These are phyloP conservation scores for Lasiodiplodia citricola DNA, from an alignment of 2,329 filamentous ascomycete genomes.

Conservation along the genomic window DNA sequence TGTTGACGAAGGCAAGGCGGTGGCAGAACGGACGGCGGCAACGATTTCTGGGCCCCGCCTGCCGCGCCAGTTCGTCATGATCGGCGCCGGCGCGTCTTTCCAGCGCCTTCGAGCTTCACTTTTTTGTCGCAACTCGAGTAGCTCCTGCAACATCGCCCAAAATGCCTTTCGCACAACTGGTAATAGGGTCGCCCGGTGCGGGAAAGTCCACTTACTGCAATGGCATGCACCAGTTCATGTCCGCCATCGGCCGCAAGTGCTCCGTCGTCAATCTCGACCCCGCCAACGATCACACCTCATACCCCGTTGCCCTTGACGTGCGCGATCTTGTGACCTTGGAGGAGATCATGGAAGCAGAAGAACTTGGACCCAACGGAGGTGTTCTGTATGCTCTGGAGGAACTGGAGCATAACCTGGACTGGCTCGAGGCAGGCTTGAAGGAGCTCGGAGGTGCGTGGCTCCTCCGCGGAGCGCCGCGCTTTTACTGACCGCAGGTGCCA, in stretches of 20 bases:
- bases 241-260: constrained; percentile 91
- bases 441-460: constrained; percentile 65
- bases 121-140: not conserved
- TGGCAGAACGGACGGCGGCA: constrained; percentile 19
- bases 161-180: constrained; percentile 74
- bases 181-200: constrained; percentile 91
- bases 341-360: constrained; percentile 91
- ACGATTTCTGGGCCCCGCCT: not conserved
- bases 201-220: constrained; percentile 99
- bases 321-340: constrained; percentile 87
- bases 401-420: constrained; percentile 91
- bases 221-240: constrained; percentile 98
- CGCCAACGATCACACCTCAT: constrained; percentile 90
- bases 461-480: constrained; percentile 28
- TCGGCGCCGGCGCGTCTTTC: constrained; percentile 24
- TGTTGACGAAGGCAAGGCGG: constrained; percentile 20
- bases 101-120: constrained; percentile 19
- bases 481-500: not conserved
- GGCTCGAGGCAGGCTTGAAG: constrained; percentile 82
- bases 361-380: constrained; percentile 89
- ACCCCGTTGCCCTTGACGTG: constrained; percentile 89
- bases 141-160: constrained; percentile 25
- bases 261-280: constrained; percentile 96
- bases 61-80: constrained; percentile 18
- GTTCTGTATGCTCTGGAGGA: constrained; percentile 94